Evolutionary conservation across 495 filamentous ascomycete species (phyloP).

Genomic region (Bryoglossum gracile): DNA sequence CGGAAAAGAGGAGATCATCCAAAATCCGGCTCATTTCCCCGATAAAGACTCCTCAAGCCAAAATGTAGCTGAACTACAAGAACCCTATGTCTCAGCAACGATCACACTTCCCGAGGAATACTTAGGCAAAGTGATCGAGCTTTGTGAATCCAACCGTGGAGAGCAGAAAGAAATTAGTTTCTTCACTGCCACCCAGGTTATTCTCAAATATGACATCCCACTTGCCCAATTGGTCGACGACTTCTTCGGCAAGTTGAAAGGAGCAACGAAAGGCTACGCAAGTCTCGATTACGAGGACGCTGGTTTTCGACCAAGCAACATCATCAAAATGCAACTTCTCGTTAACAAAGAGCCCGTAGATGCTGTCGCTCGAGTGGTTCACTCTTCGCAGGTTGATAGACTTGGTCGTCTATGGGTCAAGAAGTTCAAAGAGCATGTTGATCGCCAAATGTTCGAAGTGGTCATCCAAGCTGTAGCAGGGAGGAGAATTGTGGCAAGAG

Average conservation of each 20-base stretch:
- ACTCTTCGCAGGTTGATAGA: slow-evolving; percentile 66
- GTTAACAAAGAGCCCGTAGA: slow-evolving; percentile 93
- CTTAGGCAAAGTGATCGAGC: slow-evolving; percentile 85
- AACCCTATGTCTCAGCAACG: slow-evolving; percentile 81
- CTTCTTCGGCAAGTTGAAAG: slow-evolving; percentile 95
- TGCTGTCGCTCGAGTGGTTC: slow-evolving; percentile 85
- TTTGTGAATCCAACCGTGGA: slow-evolving; percentile 86
- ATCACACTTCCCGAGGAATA: slow-evolving; percentile 93
- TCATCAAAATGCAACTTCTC: slow-evolving; percentile 85
- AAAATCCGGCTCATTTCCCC: slow-evolving; percentile 81
- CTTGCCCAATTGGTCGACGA: slow-evolving; percentile 87
- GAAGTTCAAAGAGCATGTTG: slow-evolving; percentile 96
- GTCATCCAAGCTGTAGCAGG: slow-evolving; percentile 90
- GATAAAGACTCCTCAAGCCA: slow-evolving; percentile 55
- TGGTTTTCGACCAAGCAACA: slow-evolving; percentile 68
- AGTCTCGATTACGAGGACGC: slow-evolving; percentile 94
- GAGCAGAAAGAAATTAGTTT: slow-evolving; percentile 79
- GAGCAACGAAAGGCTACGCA: slow-evolving; percentile 66
- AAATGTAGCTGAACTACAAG: slow-evolving; percentile 60
- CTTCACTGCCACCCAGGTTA: slow-evolving; percentile 92
- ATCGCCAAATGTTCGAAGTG: slow-evolving; percentile 93
- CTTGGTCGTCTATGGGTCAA: slow-evolving; percentile 81
- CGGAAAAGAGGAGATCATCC: slow-evolving; percentile 65
- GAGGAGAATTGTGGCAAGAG: slow-evolving; percentile 75
- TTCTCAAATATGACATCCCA: slow-evolving; percentile 86